Evolutionary conservation across 2,329 filamentous ascomycete species (phyloP).

Genomic region (Trichoderma breve): DNA sequence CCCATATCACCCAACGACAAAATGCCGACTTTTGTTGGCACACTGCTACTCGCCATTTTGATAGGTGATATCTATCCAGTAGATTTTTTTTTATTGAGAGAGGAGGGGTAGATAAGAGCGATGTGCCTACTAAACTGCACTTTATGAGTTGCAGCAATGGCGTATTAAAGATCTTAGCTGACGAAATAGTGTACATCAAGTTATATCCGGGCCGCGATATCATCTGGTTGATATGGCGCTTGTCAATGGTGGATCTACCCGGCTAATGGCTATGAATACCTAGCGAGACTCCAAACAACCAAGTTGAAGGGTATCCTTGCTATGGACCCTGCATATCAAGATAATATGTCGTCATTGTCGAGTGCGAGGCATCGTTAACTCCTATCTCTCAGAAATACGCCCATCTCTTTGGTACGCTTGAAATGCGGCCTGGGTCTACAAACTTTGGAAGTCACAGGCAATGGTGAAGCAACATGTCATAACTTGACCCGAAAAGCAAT

Average conservation of each 20-base stretch:
- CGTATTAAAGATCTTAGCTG: neutral
- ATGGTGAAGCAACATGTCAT: neutral
- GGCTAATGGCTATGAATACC: neutral
- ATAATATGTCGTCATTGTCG: neutral
- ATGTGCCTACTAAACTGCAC: neutral
- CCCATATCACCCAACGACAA: constrained; percentile 57
- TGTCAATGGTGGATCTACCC: neutral
- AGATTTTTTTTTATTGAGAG: neutral
- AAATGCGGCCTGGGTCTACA: neutral
- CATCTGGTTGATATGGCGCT: neutral
- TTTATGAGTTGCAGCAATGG: constrained; percentile 2
- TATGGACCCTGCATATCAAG: neutral
- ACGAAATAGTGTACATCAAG: neutral
- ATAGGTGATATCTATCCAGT: neutral
- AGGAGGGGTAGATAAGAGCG: neutral
- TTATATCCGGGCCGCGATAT: neutral
- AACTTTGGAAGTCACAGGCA: neutral
- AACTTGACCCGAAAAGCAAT: constrained; percentile 5
- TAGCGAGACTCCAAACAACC: neutral
- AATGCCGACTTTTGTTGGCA: constrained; percentile 43
- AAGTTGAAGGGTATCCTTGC: neutral
- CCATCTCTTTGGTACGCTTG: neutral
- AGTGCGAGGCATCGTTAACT: neutral
- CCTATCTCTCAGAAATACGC: neutral
- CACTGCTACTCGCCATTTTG: neutral